These are phyloP conservation scores for Alternaria incomplexa DNA, from an alignment of 2,329 filamentous ascomycete genomes.

Conservation along the genomic window DNA sequence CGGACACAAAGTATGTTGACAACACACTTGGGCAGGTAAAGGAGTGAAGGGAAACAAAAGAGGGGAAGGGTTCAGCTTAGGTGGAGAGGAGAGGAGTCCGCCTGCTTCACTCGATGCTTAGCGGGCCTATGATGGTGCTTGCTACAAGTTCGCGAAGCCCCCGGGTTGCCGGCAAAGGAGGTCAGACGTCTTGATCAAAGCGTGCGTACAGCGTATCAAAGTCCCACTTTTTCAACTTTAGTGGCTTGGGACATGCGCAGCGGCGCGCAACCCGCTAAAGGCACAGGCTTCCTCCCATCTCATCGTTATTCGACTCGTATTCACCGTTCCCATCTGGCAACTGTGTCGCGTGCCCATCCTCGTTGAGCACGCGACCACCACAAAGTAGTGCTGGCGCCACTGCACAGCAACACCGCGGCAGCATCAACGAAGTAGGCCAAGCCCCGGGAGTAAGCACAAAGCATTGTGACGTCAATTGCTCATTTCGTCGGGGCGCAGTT, in stretches of 20 bases:
- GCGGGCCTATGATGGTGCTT: slow-evolving; percentile 2
- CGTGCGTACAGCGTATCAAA: slow-evolving; percentile 10
- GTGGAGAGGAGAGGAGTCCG: background rate
- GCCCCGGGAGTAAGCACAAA: background rate
- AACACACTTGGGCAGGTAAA: background rate
- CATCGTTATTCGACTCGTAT: background rate
- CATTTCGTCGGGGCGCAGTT: background rate
- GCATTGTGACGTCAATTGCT: slow-evolving; percentile 8
- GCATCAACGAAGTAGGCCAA: background rate
- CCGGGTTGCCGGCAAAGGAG: slow-evolving; percentile 6
- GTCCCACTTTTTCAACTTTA: slow-evolving; percentile 4
- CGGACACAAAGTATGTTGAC: background rate
- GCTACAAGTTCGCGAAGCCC: slow-evolving; percentile 7
- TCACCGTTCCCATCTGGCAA: background rate
- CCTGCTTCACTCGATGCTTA: slow-evolving; percentile 8
- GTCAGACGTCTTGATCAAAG: slow-evolving; percentile 7
- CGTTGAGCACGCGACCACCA: background rate
- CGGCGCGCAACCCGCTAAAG: background rate
- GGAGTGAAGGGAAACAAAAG: slow-evolving; percentile 1
- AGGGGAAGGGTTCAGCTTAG: background rate
- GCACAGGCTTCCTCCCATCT: background rate
- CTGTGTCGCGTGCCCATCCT: slow-evolving; percentile 1
- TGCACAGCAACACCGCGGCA: background rate
- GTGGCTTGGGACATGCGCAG: slow-evolving; percentile 1
- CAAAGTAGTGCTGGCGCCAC: background rate